Evolutionary conservation across 306 rosid species (phyloP), one percentile per base, ranked within the genome.

Genomic region (Cicer yamashitae): DNA sequence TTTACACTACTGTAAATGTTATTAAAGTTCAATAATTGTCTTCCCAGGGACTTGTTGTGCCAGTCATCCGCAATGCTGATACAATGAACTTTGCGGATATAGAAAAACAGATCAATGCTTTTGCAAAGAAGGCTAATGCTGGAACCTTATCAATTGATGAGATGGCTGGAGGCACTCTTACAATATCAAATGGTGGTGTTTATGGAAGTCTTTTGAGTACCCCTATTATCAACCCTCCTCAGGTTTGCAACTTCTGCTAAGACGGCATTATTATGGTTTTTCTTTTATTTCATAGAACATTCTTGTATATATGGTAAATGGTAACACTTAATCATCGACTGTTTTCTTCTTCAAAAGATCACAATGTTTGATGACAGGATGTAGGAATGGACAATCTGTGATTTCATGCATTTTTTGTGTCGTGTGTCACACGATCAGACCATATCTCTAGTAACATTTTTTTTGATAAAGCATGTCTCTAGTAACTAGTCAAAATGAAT

Each of bases 171-270:
- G 97, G 96, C 61, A 86, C 93, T 43, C 84, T 91, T 67, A 89
- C 97, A 67, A 88, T 91, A 86, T 91, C 96, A 8, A 91, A 91
- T 59, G 97, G 93, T 50, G 97, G 97, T 72, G 97, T 89, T 77
- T 91, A 86, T 75, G 93, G 96, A 73, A 91, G 93, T 70, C 97
- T 91, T 85, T 77, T 89, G 83, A 89, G 96, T 77, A 89, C 96
- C 66, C 96, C 97, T 79, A 91, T 91, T 38, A 89, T 89, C 81
- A 91, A 91, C 73, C 97, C 97, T 8, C 96, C 93, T 63, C 97
- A 91, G 93, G 93, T 91, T 50, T 82, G 75, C 43, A 76, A 39
- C 59, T 76, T 77, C 37, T 30, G 38, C 78, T 39, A 12, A 8
- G 68, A 67, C 25, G 18, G 20, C 54, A 4, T n/a, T 8, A 59